Conservation (phyloP, 108 stramenopile genomes). For the Cyclotella kingstonii region DNA sequence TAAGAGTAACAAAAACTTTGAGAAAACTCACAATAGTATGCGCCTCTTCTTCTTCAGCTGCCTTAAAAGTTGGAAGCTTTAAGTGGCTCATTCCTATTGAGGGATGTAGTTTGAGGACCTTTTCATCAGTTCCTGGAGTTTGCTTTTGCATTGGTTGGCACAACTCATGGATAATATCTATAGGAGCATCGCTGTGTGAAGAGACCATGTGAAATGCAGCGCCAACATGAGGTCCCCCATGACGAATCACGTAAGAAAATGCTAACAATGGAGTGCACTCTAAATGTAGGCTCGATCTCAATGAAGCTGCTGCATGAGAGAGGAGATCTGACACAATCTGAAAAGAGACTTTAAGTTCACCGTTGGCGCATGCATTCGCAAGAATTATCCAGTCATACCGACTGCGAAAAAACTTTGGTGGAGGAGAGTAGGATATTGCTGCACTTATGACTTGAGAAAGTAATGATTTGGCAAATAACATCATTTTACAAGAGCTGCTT, state of each 20-base stretch:
- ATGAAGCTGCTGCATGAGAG: conserved; percentile 8
- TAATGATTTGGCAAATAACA: conserved; percentile 12
- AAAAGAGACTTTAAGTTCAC: conserved; percentile 13
- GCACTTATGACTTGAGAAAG: conserved; percentile 29
- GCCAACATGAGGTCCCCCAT: conserved; percentile 36
- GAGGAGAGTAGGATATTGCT: conserved; percentile 12
- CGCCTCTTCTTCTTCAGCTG: conserved; percentile 26
- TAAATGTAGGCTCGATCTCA: conserved; percentile 6
- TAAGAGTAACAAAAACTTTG: background rate
- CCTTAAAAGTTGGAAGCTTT: conserved; percentile 27
- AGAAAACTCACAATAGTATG: conserved; percentile 20
- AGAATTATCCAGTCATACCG: conserved; percentile 47
- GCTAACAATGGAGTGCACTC: conserved; percentile 30
- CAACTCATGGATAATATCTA: conserved; percentile 37
- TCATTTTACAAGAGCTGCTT: conserved; percentile 8
- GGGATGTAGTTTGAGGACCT: conserved; percentile 2
- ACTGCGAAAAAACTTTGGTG: conserved; percentile 3
- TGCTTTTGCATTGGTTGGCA: conserved; percentile 17
- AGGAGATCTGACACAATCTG: conserved; percentile 32
- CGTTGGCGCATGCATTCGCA: conserved; percentile 46
- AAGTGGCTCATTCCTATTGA: conserved; percentile 40
- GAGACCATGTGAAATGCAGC: conserved; percentile 35
- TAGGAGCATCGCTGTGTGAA: conserved; percentile 8
- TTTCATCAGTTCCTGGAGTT: conserved; percentile 4
- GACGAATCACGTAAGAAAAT: conserved; percentile 33